Base-by-base conservation (phyloP, 2,329 filamentous ascomycete species). In the Laburnicola sp. region DNA sequence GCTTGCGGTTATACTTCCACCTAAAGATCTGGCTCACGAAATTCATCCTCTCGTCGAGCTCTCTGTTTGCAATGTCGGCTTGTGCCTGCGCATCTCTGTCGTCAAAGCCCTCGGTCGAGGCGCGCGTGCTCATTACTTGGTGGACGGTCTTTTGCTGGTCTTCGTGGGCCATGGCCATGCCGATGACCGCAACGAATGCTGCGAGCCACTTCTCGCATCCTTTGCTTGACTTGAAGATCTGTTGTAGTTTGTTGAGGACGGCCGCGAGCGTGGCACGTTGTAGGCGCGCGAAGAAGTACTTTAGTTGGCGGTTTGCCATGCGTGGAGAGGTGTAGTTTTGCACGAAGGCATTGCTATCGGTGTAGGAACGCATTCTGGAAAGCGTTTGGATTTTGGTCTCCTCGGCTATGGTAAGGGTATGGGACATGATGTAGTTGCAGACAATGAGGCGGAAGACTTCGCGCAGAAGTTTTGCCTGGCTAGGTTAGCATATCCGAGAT, bases 371-470 rank as follows among this genome's bases (percentile, higher is more conserved):
- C 54, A 79, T 68, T 23, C 69, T 66, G 23, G 63, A 60, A n/a
- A 78, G 65, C 16, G 73, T 68, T 4, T 62, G 51, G 16, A 57
- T 57, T 23, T 75, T 71, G 25, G 66, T 70, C 50, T 74, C 67
- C 48, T 75, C 70, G 23, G 70, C 66, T 25, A 80, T 75, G 32
- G 73, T 77, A 28, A 79, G 62, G 4, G 76, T 75, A 56, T 76
- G 77, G 28, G 72, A 74, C 75, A 79, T 78, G 52, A 79, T 79
- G 58, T 75, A 78, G 1, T 77, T 80, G 39, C 75, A 70, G 2
- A 79, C 67, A 28, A 78, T 70, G 58, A 80, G 74, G 37, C 76
- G 74, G 45, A 75, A 68, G 42, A 79, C 71, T 46, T 76, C 72
- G 31, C 67, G 66, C 37, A 79, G 70, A 11, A 79, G 65, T 21